Conservation (phyloP, 1,284 basidiomycete species). For the Agaricales sp. region DNA sequence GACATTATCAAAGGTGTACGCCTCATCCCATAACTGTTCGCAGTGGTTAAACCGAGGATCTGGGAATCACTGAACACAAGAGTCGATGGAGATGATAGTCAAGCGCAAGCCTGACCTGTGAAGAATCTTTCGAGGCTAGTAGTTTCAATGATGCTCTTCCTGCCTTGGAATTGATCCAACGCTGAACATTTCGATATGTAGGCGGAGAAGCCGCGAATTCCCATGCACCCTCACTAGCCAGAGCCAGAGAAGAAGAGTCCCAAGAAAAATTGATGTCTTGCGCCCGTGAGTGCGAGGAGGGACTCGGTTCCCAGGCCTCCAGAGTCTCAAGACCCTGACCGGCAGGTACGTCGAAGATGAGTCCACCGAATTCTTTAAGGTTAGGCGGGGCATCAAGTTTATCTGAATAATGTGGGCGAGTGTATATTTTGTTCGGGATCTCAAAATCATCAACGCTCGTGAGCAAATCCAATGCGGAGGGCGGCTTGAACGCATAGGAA, state of each 20-base stretch:
- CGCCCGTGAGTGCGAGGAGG: conserved; percentile 8
- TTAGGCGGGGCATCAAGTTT: conserved; percentile 59
- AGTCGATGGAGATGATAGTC: no score
- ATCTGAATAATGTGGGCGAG: conserved; percentile 72
- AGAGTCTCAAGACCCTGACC: conserved; percentile 40
- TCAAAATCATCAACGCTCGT: conserved; percentile 39
- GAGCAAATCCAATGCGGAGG: conserved; percentile 41
- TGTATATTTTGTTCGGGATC: conserved; percentile 60
- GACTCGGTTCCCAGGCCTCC: conserved; percentile 45
- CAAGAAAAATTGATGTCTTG: conserved; percentile 3
- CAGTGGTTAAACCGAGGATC: conserved; percentile 75
- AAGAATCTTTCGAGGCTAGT: no score
- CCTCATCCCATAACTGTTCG: conserved; percentile 59
- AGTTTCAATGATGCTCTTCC: conserved; percentile 9
- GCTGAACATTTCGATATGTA: conserved; percentile 34
- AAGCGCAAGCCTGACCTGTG: no score
- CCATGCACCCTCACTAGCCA: conserved; percentile 50
- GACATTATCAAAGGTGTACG: conserved; percentile 38
- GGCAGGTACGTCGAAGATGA: conserved; percentile 63
- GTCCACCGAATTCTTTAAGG: conserved; percentile 73
- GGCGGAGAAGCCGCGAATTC: conserved; percentile 69
- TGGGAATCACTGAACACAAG: no score
- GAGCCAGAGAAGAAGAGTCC: conserved; percentile 7
- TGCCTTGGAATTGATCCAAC: conserved; percentile 34
- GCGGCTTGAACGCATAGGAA: conserved; percentile 45